These are phyloP conservation scores for Mentha longifolia DNA, from an alignment of 257 asterid species.

Conservation along the genomic window DNA sequence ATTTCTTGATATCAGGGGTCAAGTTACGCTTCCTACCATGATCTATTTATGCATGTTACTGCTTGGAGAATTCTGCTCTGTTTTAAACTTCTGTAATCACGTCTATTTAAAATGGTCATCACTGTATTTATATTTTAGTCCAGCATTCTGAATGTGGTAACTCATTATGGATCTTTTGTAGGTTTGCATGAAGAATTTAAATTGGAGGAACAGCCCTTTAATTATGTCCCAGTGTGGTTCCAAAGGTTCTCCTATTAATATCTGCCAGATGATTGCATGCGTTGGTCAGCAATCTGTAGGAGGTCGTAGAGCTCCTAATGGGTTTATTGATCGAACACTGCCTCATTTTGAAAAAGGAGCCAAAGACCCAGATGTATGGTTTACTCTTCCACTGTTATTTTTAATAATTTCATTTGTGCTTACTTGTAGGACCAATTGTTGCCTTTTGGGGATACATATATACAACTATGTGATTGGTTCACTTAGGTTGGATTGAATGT, in stretches of 20 bases:
- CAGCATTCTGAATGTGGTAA: constrained; percentile 4
- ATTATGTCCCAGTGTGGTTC: constrained; percentile 99
- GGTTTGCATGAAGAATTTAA: constrained; percentile 77
- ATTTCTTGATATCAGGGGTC: neutral
- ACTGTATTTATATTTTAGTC: neutral
- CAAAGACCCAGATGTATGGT: constrained; percentile 81
- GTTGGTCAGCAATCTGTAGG: constrained; percentile 99
- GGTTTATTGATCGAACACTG: constrained; percentile 90
- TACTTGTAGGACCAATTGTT: constrained; percentile 16
- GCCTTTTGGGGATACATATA: constrained; percentile 1
- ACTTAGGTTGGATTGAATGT: constrained; percentile 9
- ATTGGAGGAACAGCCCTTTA: constrained; percentile 97
- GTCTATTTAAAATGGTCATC: neutral
- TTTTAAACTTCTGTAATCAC: neutral
- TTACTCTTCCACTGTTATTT: constrained; percentile 13
- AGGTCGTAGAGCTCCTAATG: constrained; percentile 95
- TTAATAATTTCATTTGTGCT: constrained; percentile 20
- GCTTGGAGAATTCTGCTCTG: constrained; percentile 7
- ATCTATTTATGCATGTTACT: neutral
- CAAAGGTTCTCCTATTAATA: constrained; percentile 93
- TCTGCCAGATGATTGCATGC: constrained; percentile 98
- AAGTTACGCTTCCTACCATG: neutral
- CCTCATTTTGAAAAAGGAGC: constrained; percentile 89
- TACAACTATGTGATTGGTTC: constrained; percentile 5
- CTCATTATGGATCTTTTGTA: constrained; percentile 32